Percentiles rank a stretch among this genome's conserved stretches.
phyloP scores from a whole-genome alignment of 176 grass and related monocot genomes.

The Leersia perrieri region DNA sequence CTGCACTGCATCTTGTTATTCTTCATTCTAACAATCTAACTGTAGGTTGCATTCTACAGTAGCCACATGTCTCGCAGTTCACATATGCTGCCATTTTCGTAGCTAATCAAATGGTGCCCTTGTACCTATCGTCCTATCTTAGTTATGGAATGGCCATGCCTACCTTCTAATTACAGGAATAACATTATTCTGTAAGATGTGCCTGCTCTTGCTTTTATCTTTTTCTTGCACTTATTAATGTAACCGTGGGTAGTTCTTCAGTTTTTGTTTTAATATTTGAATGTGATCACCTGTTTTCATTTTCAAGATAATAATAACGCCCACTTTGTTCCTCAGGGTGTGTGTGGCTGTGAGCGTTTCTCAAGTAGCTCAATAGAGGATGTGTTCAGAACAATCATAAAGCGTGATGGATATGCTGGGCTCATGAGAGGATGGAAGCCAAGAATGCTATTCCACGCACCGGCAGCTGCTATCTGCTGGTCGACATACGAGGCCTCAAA shows the following conservation, averaged over 20 bases:
- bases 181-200: background rate
- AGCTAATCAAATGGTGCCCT: background rate
- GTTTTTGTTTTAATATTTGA: background rate
- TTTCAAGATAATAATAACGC: conserved; percentile 22
- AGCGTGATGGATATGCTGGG: conserved; percentile 68
- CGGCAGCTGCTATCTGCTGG: conserved; percentile 91
- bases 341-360: conserved; percentile 84
- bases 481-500: conserved; percentile 89
- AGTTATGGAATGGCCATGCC: background rate
- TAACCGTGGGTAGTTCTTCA: background rate
- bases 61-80: background rate
- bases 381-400: conserved; percentile 62
- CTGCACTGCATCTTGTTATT: conserved; percentile 1
- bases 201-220: background rate
- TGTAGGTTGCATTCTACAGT: background rate
- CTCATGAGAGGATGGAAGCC: conserved; percentile 88
- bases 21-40: background rate
- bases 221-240: background rate
- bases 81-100: background rate
- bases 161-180: background rate
- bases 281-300: background rate
- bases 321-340: conserved; percentile 58
- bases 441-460: conserved; percentile 89
- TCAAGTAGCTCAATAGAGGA: conserved; percentile 72
- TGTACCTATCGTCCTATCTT: background rate